A percentile compares a stretch with the other conserved stretches of the same genome.
Conservation (phyloP, 176 grass and related monocot species). For the Eragrostis nindensis region DNA sequence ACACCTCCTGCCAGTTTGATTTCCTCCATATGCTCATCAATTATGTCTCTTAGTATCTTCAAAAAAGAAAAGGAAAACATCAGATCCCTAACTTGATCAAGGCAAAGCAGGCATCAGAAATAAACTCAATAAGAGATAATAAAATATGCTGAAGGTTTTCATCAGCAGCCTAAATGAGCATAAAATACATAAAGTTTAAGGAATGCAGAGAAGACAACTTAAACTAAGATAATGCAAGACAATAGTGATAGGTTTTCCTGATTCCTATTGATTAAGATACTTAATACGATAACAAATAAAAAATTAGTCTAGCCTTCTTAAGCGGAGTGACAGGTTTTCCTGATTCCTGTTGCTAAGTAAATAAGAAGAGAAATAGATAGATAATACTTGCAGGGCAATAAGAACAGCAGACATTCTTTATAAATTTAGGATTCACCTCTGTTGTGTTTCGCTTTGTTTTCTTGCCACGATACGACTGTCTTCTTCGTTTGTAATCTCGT, state of each 20-base stretch:
- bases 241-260: constrained; percentile 16
- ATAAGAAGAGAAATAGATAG: background rate
- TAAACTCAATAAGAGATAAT: constrained; percentile 16
- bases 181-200: constrained; percentile 9
- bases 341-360: constrained; percentile 4
- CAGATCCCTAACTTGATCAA: constrained; percentile 36
- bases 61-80: constrained; percentile 40
- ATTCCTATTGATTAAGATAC: no score
- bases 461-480: constrained; percentile 94
- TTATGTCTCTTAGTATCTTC: constrained; percentile 97
- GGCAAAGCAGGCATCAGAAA: constrained; percentile 30
- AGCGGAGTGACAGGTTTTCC: background rate
- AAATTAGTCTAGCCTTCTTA: constrained; percentile 15
- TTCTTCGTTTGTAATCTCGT: constrained; percentile 96
- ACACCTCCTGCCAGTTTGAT: constrained; percentile 82
- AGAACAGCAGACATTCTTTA: constrained; percentile 13
- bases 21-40: constrained; percentile 96
- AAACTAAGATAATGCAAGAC: constrained; percentile 6
- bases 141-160: constrained; percentile 8
- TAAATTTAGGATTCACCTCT: constrained; percentile 59
- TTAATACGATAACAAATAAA: constrained; percentile 24
- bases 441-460: constrained; percentile 84
- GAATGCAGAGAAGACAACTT: constrained; percentile 3
- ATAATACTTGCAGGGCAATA: constrained; percentile 17
- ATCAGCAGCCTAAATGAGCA: constrained; percentile 13